Evolutionary conservation across 2,329 filamentous ascomycete genomes (phyloP).

Genomic region (Clarireedia hainanense): DNA sequence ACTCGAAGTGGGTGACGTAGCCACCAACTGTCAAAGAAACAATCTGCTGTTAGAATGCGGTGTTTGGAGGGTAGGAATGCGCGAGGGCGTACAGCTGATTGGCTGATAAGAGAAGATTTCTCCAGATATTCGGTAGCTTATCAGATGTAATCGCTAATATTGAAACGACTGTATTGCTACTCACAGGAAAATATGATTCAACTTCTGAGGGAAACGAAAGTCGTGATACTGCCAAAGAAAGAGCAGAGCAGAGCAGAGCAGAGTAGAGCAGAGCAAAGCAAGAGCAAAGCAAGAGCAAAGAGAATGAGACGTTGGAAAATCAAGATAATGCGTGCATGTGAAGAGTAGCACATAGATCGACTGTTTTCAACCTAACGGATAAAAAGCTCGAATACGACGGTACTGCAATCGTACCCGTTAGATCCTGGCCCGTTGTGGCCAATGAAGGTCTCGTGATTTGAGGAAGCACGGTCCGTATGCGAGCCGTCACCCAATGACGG

Average conservation of each 20-base stretch:
- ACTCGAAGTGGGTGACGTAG: neutral
- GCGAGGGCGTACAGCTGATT: neutral
- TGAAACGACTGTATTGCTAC: neutral
- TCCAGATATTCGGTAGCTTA: neutral
- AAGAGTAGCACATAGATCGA: neutral
- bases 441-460: neutral
- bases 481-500: neutral
- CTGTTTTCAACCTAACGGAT: conserved; percentile 1
- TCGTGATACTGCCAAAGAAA: neutral
- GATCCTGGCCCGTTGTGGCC: neutral
- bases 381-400: neutral
- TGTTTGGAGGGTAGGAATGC: conserved; percentile 3
- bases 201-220: conserved; percentile 3
- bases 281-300: neutral
- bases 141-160: neutral
- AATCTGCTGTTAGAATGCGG: neutral
- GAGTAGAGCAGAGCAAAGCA: neutral
- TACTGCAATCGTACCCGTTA: neutral
- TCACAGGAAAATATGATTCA: neutral
- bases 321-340: neutral
- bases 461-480: neutral
- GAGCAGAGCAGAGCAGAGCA: neutral
- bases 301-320: neutral
- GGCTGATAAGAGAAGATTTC: neutral
- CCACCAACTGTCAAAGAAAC: neutral